Base-by-base conservation (phyloP, 2,329 filamentous ascomycete genomes). In the Xylogone sp. region DNA sequence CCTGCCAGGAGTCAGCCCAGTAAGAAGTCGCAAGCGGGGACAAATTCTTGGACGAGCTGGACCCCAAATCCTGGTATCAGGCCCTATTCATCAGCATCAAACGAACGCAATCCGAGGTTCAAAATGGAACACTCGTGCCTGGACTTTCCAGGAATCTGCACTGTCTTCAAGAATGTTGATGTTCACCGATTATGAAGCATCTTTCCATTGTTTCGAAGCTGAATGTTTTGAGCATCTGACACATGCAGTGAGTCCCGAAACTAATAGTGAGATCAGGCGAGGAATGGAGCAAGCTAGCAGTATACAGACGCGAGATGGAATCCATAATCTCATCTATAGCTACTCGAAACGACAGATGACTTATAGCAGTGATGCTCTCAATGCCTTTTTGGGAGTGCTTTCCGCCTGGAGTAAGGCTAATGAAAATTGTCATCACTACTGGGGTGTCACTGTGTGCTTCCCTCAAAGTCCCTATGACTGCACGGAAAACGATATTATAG, bases 61-160 rank as follows among this genome's bases (percentile, higher is more conserved):
- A 20, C 5, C 21, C 8, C 21, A 16, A 44, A 16, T 18, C 43
- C 19, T 21, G 16, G 16, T 44, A 20, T 21, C 43, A 44, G 43
- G 43, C 6, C 7, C 21, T 4, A 24, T 18, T 20, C 43, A 44
- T 16, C 43, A 44, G 12, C 8, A 4, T 8, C 21, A 24, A 44
- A 21, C 3, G 16, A 16, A 21, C 19, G 18, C 19, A 18, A 27
- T 55, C 10, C 27, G 45, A 18, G 42, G 34, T 16, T 45, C 52
- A 7, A 39, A 21, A 44, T 53, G 47, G 46, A 42, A 42, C 24
- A 52, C 46, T 20, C 22, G 46, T 4, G 49, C 21, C 3, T 54
- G 52, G 52, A 52, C 52, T 8, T 50, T 52, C 18, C 53, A 54
- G 22, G 49, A 52, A n/a, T 42, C 29, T 21, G 43, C 44, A 4